Percentiles rank a stretch among this genome's conserved stretches.
phyloP scores from a whole-genome alignment of 2,329 filamentous ascomycete species.

The Verticillium klebahnii region DNA sequence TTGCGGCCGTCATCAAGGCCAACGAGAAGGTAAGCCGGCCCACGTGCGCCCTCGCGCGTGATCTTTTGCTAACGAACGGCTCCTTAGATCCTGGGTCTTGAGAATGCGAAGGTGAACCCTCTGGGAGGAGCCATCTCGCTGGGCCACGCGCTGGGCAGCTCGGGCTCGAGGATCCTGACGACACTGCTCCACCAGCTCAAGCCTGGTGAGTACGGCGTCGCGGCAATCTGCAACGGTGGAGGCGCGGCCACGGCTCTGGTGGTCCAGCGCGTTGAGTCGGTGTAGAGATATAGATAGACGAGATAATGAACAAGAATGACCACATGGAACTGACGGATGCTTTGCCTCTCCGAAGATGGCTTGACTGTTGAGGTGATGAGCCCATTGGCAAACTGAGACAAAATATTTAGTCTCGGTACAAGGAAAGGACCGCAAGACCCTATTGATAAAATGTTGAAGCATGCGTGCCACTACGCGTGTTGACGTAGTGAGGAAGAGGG shows the following conservation, averaged over 20 bases:
- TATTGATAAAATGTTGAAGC: no score
- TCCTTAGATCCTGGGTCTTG: constrained; percentile 68
- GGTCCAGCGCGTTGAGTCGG: constrained; percentile 72
- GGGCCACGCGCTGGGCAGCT: constrained; percentile 90
- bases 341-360: neutral
- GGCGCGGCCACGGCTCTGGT: constrained; percentile 89
- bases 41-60: no score
- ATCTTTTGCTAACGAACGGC: neutral
- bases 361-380: no score
- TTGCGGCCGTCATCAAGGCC: constrained; percentile 90
- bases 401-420: neutral
- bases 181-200: constrained; percentile 89
- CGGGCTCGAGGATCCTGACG: constrained; percentile 83
- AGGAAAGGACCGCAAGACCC: no score
- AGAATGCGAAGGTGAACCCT: constrained; percentile 77
- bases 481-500: no score
- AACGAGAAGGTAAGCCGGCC: constrained; percentile 69
- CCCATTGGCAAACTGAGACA: neutral
- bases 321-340: neutral
- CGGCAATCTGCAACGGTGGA: constrained; percentile 95
- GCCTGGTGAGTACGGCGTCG: constrained; percentile 88
- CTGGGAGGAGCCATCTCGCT: constrained; percentile 88
- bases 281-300: constrained; percentile 24
- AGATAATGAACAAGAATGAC: neutral
- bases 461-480: no score